Evolutionary conservation across 345 rosid genomes (phyloP).

Genomic region (Ricinus communis): DNA sequence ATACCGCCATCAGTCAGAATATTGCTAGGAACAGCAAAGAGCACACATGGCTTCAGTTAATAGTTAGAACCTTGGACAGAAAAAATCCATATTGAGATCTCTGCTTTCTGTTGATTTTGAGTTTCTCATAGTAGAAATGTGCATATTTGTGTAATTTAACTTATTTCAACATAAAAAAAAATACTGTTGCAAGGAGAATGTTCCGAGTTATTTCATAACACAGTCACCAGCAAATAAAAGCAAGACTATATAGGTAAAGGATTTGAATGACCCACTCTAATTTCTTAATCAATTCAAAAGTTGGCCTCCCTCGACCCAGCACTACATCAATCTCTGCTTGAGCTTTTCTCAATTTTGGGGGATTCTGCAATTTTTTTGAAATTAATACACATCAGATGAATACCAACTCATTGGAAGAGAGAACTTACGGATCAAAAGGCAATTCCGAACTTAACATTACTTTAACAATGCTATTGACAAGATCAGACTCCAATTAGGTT

Average conservation of each 20-base stretch:
- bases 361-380: slow-evolving; percentile 51
- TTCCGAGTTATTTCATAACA: background rate
- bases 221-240: slow-evolving; percentile 6
- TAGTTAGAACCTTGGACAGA: background rate
- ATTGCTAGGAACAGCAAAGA: background rate
- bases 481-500: slow-evolving; percentile 5
- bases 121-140: too few species aligned
- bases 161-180: background rate
- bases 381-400: slow-evolving; percentile 7
- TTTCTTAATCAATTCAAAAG: slow-evolving; percentile 64
- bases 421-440: background rate
- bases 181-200: background rate
- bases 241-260: slow-evolving; percentile 1
- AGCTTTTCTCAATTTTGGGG: slow-evolving; percentile 75
- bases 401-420: slow-evolving; percentile 1
- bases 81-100: background rate
- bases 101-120: background rate
- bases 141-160: background rate
- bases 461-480: background rate
- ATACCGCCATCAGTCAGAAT: background rate
- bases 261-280: slow-evolving; percentile 56
- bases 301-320: slow-evolving; percentile 62
- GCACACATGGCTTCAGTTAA: background rate
- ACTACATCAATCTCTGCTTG: slow-evolving; percentile 84
- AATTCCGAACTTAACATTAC: background rate